Evolutionary conservation across 371 early-diverging fungal genomes (phyloP).

Genomic region (Mortierella sp.): DNA sequence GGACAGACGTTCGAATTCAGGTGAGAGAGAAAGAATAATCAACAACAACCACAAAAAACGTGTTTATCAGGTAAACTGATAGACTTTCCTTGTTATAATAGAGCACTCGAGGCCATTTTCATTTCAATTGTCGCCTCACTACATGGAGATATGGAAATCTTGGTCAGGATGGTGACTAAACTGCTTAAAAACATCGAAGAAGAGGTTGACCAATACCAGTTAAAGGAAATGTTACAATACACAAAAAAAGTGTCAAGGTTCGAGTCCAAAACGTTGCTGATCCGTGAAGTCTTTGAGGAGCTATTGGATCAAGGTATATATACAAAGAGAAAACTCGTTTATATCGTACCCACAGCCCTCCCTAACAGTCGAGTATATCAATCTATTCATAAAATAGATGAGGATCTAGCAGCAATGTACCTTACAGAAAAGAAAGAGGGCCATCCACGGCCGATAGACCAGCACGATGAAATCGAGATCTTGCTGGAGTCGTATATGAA

Average conservation of each 20-base stretch:
- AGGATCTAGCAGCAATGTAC: conserved; percentile 92
- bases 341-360: too few relatives aligned
- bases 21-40: conserved; percentile 46
- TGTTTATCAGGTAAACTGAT: background rate
- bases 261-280: conserved; percentile 78
- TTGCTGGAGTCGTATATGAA: conserved; percentile 90
- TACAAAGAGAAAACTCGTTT: background rate
- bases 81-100: conserved; percentile 20
- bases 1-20: conserved; percentile 79
- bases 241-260: conserved; percentile 83
- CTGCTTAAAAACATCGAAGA: conserved; percentile 80
- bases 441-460: conserved; percentile 63
- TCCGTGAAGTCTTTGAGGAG: conserved; percentile 83
- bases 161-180: conserved; percentile 72
- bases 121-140: conserved; percentile 77
- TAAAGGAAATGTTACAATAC: conserved; percentile 81
- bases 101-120: conserved; percentile 87
- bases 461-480: conserved; percentile 90
- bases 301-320: conserved; percentile 80
- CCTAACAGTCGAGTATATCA: conserved; percentile 1
- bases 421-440: conserved; percentile 82
- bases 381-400: conserved; percentile 64
- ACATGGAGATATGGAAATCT: conserved; percentile 80
- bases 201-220: conserved; percentile 76
- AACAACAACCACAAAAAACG: too few relatives aligned